Percentiles rank a stretch among this genome's conserved stretches.
Evolutionary conservation across 2,329 filamentous ascomycete genomes (phyloP).

Genomic region (Curvularia sp.): DNA sequence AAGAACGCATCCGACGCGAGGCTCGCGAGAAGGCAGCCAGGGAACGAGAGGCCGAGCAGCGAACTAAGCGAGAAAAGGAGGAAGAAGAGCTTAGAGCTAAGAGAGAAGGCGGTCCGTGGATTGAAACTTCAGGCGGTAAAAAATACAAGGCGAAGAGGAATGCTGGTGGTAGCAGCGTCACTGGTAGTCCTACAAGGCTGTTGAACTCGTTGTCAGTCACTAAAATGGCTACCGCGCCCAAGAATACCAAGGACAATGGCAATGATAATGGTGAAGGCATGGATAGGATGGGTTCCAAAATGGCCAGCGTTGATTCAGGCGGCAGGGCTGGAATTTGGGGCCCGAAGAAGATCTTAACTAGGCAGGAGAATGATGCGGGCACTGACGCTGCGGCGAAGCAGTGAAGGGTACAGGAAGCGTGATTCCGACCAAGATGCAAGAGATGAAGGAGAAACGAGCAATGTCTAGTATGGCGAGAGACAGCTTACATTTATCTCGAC

Average conservation of each 20-base stretch:
- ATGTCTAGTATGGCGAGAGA: not conserved
- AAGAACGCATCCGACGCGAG: conserved; percentile 33
- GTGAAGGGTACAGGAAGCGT: not conserved
- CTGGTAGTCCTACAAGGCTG: not conserved
- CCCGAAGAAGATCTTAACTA: conserved; percentile 37
- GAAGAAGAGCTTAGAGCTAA: conserved; percentile 23
- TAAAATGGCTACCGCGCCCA: conserved; percentile 15
- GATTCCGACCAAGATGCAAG: not conserved
- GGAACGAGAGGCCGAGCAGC: conserved; percentile 30
- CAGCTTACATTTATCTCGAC: not conserved
- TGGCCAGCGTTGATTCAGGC: conserved; percentile 19
- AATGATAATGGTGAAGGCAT: not conserved
- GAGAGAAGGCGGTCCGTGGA: conserved; percentile 33
- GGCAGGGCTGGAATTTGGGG: conserved; percentile 38
- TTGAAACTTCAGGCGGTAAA: conserved; percentile 28
- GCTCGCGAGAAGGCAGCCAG: conserved; percentile 31
- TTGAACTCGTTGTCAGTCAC: conserved; percentile 10
- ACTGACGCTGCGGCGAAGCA: not conserved
- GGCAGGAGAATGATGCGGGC: conserved; percentile 24
- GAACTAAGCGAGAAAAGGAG: conserved; percentile 21
- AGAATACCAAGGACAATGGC: conserved; percentile 14
- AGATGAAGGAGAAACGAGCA: not conserved
- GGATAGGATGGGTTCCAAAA: conserved; percentile 19
- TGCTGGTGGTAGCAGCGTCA: conserved; percentile 1
- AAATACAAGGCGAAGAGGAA: conserved; percentile 25